phyloP scores from a whole-genome alignment of 2,329 filamentous ascomycete genomes.

The Ophiostoma novo-ulmi region DNA sequence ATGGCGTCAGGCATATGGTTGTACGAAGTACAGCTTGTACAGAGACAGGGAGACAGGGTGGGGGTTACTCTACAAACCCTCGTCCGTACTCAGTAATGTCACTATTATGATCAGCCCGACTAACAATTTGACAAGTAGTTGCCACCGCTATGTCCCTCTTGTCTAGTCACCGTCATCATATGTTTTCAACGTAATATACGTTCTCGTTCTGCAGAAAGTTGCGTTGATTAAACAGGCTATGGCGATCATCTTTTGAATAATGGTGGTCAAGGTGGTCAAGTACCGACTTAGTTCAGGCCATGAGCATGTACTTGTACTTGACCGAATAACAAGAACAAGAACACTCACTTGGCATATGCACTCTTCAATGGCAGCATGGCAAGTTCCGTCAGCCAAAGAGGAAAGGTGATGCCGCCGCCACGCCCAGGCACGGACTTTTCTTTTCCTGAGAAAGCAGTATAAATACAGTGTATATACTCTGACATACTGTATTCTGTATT shows the following conservation, averaged over 20 bases:
- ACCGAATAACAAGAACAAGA: no score
- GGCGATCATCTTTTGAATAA: no score
- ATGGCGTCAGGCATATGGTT: not conserved
- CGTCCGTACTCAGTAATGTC: no score
- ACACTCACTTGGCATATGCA: not conserved
- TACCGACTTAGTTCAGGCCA: no score
- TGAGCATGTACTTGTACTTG: no score
- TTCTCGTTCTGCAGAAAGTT: no score
- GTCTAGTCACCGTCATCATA: not conserved
- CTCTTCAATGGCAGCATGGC: not conserved
- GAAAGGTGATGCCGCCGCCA: not conserved
- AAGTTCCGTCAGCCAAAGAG: slow-evolving; percentile 6
- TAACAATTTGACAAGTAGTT: not conserved
- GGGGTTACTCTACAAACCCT: not conserved
- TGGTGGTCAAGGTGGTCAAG: no score
- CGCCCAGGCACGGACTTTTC: no score
- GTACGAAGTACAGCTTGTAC: not conserved
- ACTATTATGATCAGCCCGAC: not conserved
- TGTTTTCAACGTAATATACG: no score
- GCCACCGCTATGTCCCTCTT: not conserved
- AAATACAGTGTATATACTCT: not conserved
- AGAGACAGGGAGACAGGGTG: not conserved
- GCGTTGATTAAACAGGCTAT: no score
- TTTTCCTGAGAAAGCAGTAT: not conserved
- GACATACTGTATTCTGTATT: not conserved